phyloP scores from a whole-genome alignment of 2,329 filamentous ascomycete genomes.

The Arachnopeziza araneosa region DNA sequence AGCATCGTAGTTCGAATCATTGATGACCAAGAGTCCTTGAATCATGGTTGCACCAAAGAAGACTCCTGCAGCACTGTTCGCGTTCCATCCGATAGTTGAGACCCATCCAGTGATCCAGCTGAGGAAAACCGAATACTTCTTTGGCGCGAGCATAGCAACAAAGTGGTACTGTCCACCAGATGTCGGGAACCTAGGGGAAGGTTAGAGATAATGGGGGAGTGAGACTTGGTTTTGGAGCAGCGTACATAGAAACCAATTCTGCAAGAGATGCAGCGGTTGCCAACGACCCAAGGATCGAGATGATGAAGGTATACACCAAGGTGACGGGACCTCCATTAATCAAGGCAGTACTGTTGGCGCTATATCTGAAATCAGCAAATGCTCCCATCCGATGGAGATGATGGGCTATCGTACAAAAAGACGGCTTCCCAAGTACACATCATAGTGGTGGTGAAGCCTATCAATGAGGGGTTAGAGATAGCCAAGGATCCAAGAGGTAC shows the following conservation, averaged over 20 bases:
- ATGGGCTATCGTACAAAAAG: background rate
- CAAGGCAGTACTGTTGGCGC: background rate
- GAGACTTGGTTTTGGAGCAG: background rate
- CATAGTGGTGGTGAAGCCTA: background rate
- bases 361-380: background rate
- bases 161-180: background rate
- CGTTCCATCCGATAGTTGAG: background rate
- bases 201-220: background rate
- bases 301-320: background rate
- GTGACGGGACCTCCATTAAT: background rate
- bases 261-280: background rate
- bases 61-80: background rate
- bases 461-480: background rate
- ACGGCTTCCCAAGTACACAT: background rate
- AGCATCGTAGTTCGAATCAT: background rate
- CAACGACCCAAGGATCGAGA: background rate
- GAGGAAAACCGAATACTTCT: background rate
- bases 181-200: background rate
- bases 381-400: background rate
- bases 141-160: background rate
- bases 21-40: background rate
- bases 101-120: background rate
- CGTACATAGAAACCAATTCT: background rate
- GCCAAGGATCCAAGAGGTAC: background rate
- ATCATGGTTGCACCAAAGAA: background rate